Conservation (phyloP, 1,284 basidiomycete genomes). For the Melampsora abietis-canadensis region DNA sequence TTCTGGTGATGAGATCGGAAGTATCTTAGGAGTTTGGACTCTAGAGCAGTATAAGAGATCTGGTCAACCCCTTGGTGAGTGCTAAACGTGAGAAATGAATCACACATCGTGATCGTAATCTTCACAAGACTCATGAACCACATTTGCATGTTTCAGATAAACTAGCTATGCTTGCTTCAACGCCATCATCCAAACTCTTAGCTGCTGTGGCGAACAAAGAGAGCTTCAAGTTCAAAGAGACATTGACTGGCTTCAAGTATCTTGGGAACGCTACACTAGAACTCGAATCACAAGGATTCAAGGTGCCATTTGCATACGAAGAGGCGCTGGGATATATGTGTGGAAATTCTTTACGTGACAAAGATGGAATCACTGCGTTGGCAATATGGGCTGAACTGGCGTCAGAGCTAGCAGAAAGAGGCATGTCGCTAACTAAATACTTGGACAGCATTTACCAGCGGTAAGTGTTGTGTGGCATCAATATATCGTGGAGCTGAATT, state of each 20-base stretch:
- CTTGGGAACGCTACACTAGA: slow-evolving; percentile 71
- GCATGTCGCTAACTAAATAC: slow-evolving; percentile 61
- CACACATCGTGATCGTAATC: not conserved
- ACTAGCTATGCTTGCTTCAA: slow-evolving; percentile 77
- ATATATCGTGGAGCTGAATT: not conserved
- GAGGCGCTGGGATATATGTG: slow-evolving; percentile 83
- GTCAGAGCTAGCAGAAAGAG: slow-evolving; percentile 58
- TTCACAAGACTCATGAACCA: not conserved
- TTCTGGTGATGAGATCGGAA: slow-evolving; percentile 76
- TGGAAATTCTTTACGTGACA: slow-evolving; percentile 70
- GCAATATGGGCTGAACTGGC: slow-evolving; percentile 68
- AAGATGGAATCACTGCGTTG: slow-evolving; percentile 64
- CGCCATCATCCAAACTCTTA: slow-evolving; percentile 82
- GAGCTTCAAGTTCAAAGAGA: slow-evolving; percentile 76
- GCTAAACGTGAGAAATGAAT: no score
- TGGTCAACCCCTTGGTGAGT: slow-evolving; percentile 61
- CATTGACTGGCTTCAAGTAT: slow-evolving; percentile 65
- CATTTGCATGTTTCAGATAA: slow-evolving; percentile 56
- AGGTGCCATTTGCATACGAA: slow-evolving; percentile 77
- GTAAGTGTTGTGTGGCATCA: slow-evolving; percentile 54
- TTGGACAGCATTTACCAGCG: slow-evolving; percentile 65
- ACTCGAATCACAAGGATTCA: slow-evolving; percentile 64
- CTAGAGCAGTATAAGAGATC: slow-evolving; percentile 63
- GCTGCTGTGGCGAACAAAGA: slow-evolving; percentile 68
- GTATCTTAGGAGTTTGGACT: slow-evolving; percentile 66